Evolutionary conservation across 768 basidiomycete species (phyloP), one percentile per base, ranked within the genome.

Genomic region (Boletales sp.): DNA sequence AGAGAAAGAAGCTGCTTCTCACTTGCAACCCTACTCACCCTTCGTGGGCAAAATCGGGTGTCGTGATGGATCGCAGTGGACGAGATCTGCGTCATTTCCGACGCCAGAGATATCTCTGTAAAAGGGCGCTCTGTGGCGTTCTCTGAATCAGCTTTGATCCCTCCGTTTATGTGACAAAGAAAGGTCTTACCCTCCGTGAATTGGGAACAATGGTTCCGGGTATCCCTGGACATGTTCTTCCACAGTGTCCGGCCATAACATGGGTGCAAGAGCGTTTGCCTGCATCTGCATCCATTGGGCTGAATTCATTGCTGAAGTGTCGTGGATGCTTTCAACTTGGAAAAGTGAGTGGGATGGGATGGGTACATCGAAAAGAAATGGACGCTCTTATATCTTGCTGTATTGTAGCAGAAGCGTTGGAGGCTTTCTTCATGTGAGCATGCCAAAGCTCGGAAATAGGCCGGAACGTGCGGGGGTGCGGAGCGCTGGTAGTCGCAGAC

Each of bases 1-100:
- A 59, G 50, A 40, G n/a, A 2, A 34, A 25, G 21, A 32, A 14
- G 15, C 2, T 9, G 0, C 15, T 14, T 47, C 5, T 12, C 7
- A 4, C n/a, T 14, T 8, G n/a, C 41, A 32, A n/a, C 8, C 9
- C 28, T 17, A 5, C 57, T 56, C n/a, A 62, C 60, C 9, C 0
- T 46, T 14, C 21, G 12, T 9, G 5, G 21, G 15, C 18, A 15
- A 21, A 32, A 37, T 38, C 19, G 12, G 7, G 28, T 34, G 15
- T 3, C 0, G 11, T 15, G 5, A 1, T 36, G 12, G 33, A 9
- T 25, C 41, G 5, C 11, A 31, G 8, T 1, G 0, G 31, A 42
- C 14, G 28, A 39, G 4, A 39, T 46, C 31, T 8, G 1, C 9
- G 8, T 8, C n/a, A 10, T 17, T 14, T 1, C 7, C 3, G 15